Evolutionary conservation across 176 grass and related monocot genomes (phyloP), one percentile per base, ranked within the genome.

Genomic region (Tuctoria greenei): DNA sequence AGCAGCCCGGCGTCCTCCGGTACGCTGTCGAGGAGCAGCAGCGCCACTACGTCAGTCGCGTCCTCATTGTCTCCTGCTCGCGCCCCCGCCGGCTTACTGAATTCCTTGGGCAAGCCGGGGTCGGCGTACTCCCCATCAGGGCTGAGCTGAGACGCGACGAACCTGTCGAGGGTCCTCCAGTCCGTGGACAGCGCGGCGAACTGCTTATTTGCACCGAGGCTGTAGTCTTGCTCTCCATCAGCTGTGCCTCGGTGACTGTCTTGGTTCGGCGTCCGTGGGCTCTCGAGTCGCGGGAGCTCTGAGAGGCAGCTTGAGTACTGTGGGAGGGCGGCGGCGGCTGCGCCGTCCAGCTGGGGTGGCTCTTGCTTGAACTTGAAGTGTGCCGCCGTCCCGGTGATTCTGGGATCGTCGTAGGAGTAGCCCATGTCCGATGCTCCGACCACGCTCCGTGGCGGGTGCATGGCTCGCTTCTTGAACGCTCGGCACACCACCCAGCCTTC

Each of bases 401-500:
- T 42, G 67, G 56, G 64, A 11, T 79, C 85, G 43, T 80, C 31
- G 59, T 78, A 64, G 26, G 47, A 64, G 82, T 61, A 95, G 64
- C 26, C 61, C 38, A 57, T 16, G 70, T 86, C 73, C 92, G 86
- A 95, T 71, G 79, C 72, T 59, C 82, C 83, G 10, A 50, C 44
- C 10, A 56, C 34, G 60, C 79, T 86, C 78, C 86, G 78, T 15
- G 82, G 65, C 12, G 83, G 75, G 25, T 79, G 71, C 61, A 81
- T 76, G 10, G 84, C 36, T 69, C 86, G 77, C 72, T 96, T 96
- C 87, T 92, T 96, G 86, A 96, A 96, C 57, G 93, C 93, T 57
- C 93, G 93, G 46, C 93, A 96, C 70, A 92, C 79, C 5, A 96
- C 89, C 93, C 89, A 96, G 51, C 93, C 89, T 91, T 92, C 93